These are phyloP conservation scores for Gilbertella persicaria DNA, from an alignment of 371 early-diverging fungal species.

Conservation along the genomic window DNA sequence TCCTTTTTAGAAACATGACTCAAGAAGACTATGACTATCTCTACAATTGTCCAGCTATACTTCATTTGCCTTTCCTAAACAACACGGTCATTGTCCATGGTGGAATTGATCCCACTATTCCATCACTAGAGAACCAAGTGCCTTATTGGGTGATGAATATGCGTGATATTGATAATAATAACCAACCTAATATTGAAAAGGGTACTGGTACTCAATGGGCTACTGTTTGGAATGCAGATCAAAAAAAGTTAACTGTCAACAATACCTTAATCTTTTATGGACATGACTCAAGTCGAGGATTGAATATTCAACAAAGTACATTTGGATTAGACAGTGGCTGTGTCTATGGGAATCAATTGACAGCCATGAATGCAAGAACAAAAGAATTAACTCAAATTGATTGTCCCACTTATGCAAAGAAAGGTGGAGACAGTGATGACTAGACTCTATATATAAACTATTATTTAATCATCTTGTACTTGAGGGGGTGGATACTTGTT, in stretches of 20 bases:
- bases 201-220: conserved; percentile 56
- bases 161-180: conserved; percentile 52
- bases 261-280: conserved; percentile 61
- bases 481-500: conserved; percentile 34
- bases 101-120: conserved; percentile 60
- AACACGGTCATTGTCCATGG: conserved; percentile 68
- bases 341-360: conserved; percentile 63
- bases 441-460: not conserved
- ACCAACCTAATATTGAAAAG: conserved; percentile 35
- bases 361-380: conserved; percentile 51
- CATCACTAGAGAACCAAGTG: conserved; percentile 24
- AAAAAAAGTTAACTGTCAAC: conserved; percentile 10
- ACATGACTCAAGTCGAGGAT: conserved; percentile 65
- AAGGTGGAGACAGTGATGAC: conserved; percentile 3
- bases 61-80: conserved; percentile 55
- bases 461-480: conserved; percentile 28
- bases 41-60: conserved; percentile 58
- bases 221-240: conserved; percentile 42
- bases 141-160: conserved; percentile 63
- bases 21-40: conserved; percentile 60
- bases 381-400: conserved; percentile 33
- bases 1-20: conserved; percentile 36
- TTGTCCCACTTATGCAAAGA: conserved; percentile 21
- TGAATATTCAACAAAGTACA: conserved; percentile 54
- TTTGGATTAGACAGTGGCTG: conserved; percentile 73